Conservation (phyloP, 257 asterid species). For the Rhazya stricta region DNA sequence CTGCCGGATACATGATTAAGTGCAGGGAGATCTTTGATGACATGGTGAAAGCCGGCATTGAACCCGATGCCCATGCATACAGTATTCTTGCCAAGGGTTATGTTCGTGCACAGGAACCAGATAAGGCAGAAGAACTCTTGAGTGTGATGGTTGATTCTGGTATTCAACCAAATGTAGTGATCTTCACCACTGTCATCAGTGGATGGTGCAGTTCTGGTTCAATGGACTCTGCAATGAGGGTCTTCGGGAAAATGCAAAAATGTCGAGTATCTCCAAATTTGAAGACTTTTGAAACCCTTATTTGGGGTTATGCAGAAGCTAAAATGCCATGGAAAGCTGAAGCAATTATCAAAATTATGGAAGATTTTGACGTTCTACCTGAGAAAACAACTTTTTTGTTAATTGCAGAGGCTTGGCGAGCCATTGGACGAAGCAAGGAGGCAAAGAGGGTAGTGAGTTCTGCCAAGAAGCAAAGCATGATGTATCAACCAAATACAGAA, state of each 20-base stretch:
- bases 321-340: conserved; percentile 63
- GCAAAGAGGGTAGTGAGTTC: conserved; percentile 30
- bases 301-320: conserved; percentile 50
- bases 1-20: conserved; percentile 58
- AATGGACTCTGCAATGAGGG: conserved; percentile 48
- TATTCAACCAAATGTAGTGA: conserved; percentile 46
- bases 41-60: conserved; percentile 55
- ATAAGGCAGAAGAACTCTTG: conserved; percentile 62
- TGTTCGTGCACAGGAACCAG: conserved; percentile 52
- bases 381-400: conserved; percentile 38
- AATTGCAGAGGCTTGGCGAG: conserved; percentile 51
- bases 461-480: conserved; percentile 15
- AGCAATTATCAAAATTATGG: conserved; percentile 42
- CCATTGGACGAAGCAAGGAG: conserved; percentile 35
- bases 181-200: conserved; percentile 60
- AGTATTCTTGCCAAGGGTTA: conserved; percentile 72
- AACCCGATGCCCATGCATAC: conserved; percentile 52
- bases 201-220: conserved; percentile 56
- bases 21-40: conserved; percentile 59
- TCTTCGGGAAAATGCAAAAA: conserved; percentile 45
- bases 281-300: conserved; percentile 59
- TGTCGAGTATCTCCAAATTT: conserved; percentile 48
- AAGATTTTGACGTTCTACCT: conserved; percentile 39
- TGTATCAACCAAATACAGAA: conserved; percentile 15
- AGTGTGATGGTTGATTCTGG: conserved; percentile 37